Evolutionary conservation across 768 basidiomycete species (phyloP).

Genomic region (Tephrocybe sp.): DNA sequence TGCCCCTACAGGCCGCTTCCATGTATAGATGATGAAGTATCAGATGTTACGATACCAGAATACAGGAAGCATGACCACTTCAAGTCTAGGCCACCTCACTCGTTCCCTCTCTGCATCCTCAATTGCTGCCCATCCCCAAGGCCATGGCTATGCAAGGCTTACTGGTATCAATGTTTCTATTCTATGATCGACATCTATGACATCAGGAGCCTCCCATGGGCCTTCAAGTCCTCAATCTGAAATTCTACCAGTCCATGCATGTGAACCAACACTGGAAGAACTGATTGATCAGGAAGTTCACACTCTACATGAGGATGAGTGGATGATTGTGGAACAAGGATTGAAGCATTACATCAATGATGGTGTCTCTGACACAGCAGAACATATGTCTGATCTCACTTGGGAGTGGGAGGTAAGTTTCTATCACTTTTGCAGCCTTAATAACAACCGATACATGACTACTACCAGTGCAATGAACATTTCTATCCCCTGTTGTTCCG

Average conservation of each 20-base stretch:
- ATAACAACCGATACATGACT: neutral
- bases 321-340: conserved; percentile 1
- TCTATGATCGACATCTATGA: conserved; percentile 4
- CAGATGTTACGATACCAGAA: too few relatives aligned
- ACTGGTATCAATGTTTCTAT: conserved; percentile 4
- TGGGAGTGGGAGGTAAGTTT: conserved; percentile 21
- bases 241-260: neutral
- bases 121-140: too few relatives aligned
- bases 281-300: too few relatives aligned
- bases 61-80: too few relatives aligned
- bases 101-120: too few relatives aligned
- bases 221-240: neutral
- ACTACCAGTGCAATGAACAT: conserved; percentile 12
- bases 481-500: too few relatives aligned
- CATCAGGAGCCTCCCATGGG: neutral
- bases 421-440: too few relatives aligned
- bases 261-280: neutral
- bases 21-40: too few relatives aligned
- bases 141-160: too few relatives aligned
- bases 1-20: too few relatives aligned
- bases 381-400: conserved; percentile 3
- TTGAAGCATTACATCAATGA: too few relatives aligned
- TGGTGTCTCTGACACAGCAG: neutral
- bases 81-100: too few relatives aligned
- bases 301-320: conserved; percentile 1